Evolutionary conservation across 2,329 filamentous ascomycete genomes (phyloP).

Genomic region (Penicillium digitatum): DNA sequence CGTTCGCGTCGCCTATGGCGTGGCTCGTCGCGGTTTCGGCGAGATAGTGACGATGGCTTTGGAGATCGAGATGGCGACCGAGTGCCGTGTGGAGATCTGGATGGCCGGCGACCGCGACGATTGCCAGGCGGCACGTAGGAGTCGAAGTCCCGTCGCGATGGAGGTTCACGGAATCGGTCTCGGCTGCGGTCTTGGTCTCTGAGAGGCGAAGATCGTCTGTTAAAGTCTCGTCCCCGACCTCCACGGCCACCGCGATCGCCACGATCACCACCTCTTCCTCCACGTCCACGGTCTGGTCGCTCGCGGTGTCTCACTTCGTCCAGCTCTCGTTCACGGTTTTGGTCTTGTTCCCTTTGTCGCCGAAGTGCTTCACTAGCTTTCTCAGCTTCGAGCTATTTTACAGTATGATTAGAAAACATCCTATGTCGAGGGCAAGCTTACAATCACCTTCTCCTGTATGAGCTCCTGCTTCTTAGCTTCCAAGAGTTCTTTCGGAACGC

Average conservation of each 20-base stretch:
- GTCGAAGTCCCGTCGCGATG: conserved; percentile 51
- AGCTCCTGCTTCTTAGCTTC: conserved; percentile 96
- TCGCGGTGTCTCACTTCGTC: conserved; percentile 61
- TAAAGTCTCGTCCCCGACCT: conserved; percentile 39
- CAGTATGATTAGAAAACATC: conserved; percentile 9
- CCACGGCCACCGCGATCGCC: conserved; percentile 35
- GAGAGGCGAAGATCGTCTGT: conserved; percentile 52
- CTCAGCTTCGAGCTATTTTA: conserved; percentile 69
- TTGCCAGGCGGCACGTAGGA: conserved; percentile 53
- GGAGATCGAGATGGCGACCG: conserved; percentile 33
- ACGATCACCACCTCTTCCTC: conserved; percentile 36
- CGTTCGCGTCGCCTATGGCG: conserved; percentile 27
- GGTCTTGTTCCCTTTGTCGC: conserved; percentile 65
- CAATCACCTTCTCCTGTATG: conserved; percentile 80
- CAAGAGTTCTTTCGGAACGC: conserved; percentile 87
- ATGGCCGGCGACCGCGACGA: conserved; percentile 38
- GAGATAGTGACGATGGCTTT: conserved; percentile 18
- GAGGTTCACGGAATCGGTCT: conserved; percentile 44
- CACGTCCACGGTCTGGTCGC: conserved; percentile 39
- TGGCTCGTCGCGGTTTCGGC: conserved; percentile 31
- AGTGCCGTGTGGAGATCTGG: conserved; percentile 30
- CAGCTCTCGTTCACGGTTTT: conserved; percentile 67
- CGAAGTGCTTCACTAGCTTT: conserved; percentile 73
- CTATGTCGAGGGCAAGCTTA: no score
- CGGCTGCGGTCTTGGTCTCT: conserved; percentile 45